Conservation (phyloP, 2,329 filamentous ascomycete genomes). For the Teratosphaeria zuluensis region DNA sequence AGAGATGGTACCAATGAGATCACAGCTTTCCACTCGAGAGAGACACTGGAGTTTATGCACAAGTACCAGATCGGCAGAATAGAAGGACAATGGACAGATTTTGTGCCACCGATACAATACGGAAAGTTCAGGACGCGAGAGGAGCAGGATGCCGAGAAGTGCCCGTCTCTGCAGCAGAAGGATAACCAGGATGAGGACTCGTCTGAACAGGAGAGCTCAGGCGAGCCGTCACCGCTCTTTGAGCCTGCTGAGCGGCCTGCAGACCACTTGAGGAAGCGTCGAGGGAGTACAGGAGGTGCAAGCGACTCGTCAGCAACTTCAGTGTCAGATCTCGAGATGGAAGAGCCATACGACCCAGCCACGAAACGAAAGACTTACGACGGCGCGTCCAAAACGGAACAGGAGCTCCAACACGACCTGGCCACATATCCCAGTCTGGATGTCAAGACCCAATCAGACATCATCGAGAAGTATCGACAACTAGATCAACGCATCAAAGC, state of each 20-base stretch:
- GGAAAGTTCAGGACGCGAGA: constrained; percentile 58
- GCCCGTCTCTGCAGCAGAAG: constrained; percentile 16
- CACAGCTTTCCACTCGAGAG: constrained; percentile 80
- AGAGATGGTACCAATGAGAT: constrained; percentile 76
- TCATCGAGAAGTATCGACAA: constrained; percentile 72
- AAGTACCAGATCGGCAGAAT: constrained; percentile 76
- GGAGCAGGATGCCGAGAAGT: constrained; percentile 24
- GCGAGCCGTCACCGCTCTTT: constrained; percentile 48
- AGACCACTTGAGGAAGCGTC: constrained; percentile 26
- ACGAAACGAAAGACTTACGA: constrained; percentile 44
- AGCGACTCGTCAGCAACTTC: constrained; percentile 49
- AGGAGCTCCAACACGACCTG: constrained; percentile 66
- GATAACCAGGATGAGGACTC: constrained; percentile 24
- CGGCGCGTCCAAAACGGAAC: constrained; percentile 61
- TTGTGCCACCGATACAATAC: constrained; percentile 83
- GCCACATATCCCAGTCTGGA: constrained; percentile 76
- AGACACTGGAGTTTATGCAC: constrained; percentile 66
- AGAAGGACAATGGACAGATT: constrained; percentile 76
- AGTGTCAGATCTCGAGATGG: constrained; percentile 41
- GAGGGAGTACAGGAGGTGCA: constrained; percentile 22
- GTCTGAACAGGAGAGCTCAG: constrained; percentile 44
- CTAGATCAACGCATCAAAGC: constrained; percentile 62
- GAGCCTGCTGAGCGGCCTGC: constrained; percentile 39
- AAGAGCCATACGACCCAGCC: constrained; percentile 23
- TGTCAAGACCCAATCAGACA: constrained; percentile 58